Base-by-base conservation (phyloP, 129 eudicot genomes). In the Tagetes erecta region DNA sequence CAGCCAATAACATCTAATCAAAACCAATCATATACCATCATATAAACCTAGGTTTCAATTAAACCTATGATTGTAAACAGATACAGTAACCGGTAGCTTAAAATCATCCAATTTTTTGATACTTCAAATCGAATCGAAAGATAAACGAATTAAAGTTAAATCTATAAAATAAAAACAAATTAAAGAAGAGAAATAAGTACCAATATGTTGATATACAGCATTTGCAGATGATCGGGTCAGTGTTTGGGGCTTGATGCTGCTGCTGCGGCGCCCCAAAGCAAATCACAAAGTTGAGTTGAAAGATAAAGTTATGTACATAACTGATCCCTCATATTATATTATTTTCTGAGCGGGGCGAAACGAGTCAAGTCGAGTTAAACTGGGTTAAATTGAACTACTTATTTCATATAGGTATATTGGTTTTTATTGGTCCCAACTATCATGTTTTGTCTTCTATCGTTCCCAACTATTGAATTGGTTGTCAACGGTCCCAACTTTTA, bases 211-310 rank as follows among this genome's bases (percentile, higher is more conserved):
- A 52, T 0, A 11, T 51, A 4, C 30, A 66, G 40, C 52, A 39
- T 20, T 20, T 20, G 27, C 27, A 20, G 27, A 20, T 20, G 27
- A 20, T 20, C 27, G 27, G 27, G 27, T 20, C 27, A 0, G 27
- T 20, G 27, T 20, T 20, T 20, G 27, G 58, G 67, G n/a, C 44
- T 76, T 76, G 80, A 75, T 50, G 36, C 8, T 65, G 13, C 35
- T 64, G 68, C 70, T 64, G 81, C 81, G 70, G 81, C 75, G 70
- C 69, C 81, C 80, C 75, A 68, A 62, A 47, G 7, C 58, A n/a
- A 14, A 14, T 14, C 31, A 2, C 33, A 52, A 52, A 52, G 2
- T 1, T 35, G 35, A 55, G 3, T 55, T 55, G 6, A 55, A 55
- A 55, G 60, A 55, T 27, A n/a, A 1, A 52, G 33, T 33, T n/a